phyloP scores from a whole-genome alignment of 1,284 basidiomycete genomes.

The Cryptococcus deneoformans region DNA sequence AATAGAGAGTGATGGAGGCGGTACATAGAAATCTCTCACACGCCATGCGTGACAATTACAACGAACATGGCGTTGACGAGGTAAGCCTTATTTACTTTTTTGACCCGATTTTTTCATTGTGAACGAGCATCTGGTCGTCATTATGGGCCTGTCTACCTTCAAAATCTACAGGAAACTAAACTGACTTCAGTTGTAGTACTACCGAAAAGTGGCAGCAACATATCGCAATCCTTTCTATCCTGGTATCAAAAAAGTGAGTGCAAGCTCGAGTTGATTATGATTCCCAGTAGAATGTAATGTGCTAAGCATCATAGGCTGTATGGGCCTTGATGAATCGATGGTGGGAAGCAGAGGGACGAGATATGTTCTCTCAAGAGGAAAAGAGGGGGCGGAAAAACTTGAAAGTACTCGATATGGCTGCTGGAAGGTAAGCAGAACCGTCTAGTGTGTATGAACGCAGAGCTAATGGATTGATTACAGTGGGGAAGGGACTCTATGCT shows the following conservation, averaged over 20 bases:
- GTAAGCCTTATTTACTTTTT: constrained; percentile 35
- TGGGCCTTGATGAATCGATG: constrained; percentile 47
- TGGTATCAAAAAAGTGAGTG: constrained; percentile 58
- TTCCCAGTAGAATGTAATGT: neutral
- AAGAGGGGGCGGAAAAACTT: constrained; percentile 15
- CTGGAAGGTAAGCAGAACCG: constrained; percentile 49
- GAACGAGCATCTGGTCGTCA: no score
- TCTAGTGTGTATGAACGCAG: neutral
- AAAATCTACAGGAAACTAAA: neutral
- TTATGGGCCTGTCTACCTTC: no score
- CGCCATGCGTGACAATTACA: constrained; percentile 69
- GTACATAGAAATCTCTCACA: constrained; percentile 55
- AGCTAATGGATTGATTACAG: constrained; percentile 17
- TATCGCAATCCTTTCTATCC: constrained; percentile 72
- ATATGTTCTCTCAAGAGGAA: constrained; percentile 15
- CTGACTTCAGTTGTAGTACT: constrained; percentile 46
- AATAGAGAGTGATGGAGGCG: constrained; percentile 4
- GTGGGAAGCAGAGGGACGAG: constrained; percentile 49
- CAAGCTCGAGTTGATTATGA: no score
- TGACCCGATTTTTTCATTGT: no score
- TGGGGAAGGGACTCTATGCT: constrained; percentile 47
- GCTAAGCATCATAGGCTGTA: constrained; percentile 19
- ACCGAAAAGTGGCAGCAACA: constrained; percentile 57
- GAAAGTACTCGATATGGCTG: constrained; percentile 56
- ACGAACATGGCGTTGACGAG: constrained; percentile 62